Evolutionary conservation across 176 grass and related monocot genomes (phyloP).

Genomic region (Bothriochloa decipiens): DNA sequence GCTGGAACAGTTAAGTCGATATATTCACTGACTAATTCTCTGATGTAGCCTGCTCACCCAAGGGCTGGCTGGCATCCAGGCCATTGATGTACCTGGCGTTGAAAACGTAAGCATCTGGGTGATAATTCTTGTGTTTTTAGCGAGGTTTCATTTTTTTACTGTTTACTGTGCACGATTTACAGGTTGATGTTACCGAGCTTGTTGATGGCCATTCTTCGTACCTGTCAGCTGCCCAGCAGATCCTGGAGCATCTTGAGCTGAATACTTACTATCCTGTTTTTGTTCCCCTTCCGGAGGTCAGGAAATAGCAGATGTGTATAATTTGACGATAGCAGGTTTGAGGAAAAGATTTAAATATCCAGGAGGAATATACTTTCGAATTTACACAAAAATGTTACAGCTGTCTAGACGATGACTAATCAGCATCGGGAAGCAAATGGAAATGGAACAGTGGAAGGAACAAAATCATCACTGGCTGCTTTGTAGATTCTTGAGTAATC

Average conservation of each 20-base stretch:
- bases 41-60: slow-evolving; percentile 73
- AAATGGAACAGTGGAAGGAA: not conserved
- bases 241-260: slow-evolving; percentile 75
- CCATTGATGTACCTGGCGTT: slow-evolving; percentile 75
- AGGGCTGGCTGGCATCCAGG: slow-evolving; percentile 96
- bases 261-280: slow-evolving; percentile 86
- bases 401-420: not conserved
- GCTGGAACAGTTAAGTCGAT: not conserved
- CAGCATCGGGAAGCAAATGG: not conserved
- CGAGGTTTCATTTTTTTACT: not conserved
- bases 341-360: slow-evolving; percentile 5
- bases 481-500: not conserved
- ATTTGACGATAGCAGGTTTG: not conserved
- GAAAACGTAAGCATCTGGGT: slow-evolving; percentile 65
- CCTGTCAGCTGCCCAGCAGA: slow-evolving; percentile 52
- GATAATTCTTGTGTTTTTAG: not conserved
- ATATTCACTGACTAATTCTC: slow-evolving; percentile 6
- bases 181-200: slow-evolving; percentile 77
- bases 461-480: no score
- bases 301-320: slow-evolving; percentile 17
- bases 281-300: not conserved
- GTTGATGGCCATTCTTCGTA: slow-evolving; percentile 85
- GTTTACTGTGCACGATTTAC: slow-evolving; percentile 19
- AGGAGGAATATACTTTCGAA: not conserved
- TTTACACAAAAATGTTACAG: not conserved